A percentile compares a stretch with the other conserved stretches of the same genome.
phyloP scores from a whole-genome alignment of 2,329 filamentous ascomycete species.

The Diaporthe sp. region DNA sequence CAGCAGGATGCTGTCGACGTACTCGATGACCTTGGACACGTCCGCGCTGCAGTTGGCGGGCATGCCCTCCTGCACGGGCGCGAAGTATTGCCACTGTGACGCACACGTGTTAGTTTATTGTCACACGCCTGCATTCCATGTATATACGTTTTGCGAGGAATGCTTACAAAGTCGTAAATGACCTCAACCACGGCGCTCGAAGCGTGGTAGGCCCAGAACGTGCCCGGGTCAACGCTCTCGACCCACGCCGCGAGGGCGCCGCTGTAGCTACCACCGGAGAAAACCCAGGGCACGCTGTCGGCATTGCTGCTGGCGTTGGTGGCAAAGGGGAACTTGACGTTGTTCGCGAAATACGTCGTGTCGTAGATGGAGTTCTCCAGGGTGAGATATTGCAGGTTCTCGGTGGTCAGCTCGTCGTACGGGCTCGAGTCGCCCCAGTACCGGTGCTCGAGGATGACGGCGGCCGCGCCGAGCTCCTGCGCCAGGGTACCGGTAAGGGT shows the following conservation, averaged over 20 bases:
- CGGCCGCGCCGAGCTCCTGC: constrained; percentile 55
- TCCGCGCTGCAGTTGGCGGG: constrained; percentile 70
- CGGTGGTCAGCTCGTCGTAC: constrained; percentile 51
- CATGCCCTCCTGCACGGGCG: constrained; percentile 66
- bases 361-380: constrained; percentile 59
- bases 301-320: constrained; percentile 59
- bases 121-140: rapidly evolving
- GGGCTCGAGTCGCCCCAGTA: constrained; percentile 60
- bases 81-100: constrained; percentile 66
- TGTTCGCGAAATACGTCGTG: constrained; percentile 56
- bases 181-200: constrained; percentile 69
- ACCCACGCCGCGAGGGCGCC: constrained; percentile 69
- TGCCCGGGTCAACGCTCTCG: constrained; percentile 64
- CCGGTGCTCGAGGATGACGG: constrained; percentile 58
- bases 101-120: not conserved
- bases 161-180: constrained; percentile 59
- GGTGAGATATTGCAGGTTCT: constrained; percentile 57
- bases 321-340: constrained; percentile 66
- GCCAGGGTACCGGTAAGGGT: constrained; percentile 56
- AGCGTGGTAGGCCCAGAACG: constrained; percentile 71
- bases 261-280: constrained; percentile 68
- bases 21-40: constrained; percentile 62
- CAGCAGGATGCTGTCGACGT: constrained; percentile 63
- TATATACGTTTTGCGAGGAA: not conserved
- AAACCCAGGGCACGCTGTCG: constrained; percentile 67